These are phyloP conservation scores for Eimeria sp. DNA, from an alignment of 169 alveolate genomes.

Conservation along the genomic window DNA sequence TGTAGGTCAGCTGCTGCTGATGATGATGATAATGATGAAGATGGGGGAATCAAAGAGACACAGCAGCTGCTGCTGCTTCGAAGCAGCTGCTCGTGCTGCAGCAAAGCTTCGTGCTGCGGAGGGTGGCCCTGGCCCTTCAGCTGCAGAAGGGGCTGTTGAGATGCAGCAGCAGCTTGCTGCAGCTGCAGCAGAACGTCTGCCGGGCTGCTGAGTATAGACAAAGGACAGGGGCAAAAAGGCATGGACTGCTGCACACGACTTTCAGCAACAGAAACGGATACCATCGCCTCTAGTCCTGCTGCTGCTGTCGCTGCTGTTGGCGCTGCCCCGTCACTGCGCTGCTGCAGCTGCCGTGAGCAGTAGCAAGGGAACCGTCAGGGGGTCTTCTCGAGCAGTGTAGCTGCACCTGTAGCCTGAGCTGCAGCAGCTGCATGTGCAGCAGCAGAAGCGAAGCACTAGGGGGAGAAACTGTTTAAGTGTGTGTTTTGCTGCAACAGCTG, in stretches of 20 bases:
- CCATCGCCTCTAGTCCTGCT: not conserved
- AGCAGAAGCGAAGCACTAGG: not conserved
- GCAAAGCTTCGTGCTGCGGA: not conserved
- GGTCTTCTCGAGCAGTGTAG: too few species aligned
- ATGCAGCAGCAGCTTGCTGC: not conserved
- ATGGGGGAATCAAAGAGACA: too few species aligned
- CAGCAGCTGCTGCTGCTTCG: not conserved
- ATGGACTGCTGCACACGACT: not conserved
- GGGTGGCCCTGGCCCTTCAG: not conserved
- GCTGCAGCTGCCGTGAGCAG: not conserved
- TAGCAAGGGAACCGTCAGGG: not conserved
- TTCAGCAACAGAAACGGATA: not conserved
- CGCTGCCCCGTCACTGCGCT: not conserved
- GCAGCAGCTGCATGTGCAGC: not conserved
- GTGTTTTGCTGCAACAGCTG: too few species aligned
- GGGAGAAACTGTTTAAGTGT: not conserved
- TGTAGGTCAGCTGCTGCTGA: too few species aligned
- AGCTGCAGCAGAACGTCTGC: not conserved
- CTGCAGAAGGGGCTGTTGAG: not conserved
- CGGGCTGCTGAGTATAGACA: not conserved
- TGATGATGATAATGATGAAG: too few species aligned
- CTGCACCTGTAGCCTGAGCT: not conserved
- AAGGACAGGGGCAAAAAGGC: not conserved
- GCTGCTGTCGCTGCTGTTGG: constrained; percentile 7
- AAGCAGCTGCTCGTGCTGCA: not conserved